Conservation (phyloP, 257 asterid genomes). For the Capsicum baccatum region DNA sequence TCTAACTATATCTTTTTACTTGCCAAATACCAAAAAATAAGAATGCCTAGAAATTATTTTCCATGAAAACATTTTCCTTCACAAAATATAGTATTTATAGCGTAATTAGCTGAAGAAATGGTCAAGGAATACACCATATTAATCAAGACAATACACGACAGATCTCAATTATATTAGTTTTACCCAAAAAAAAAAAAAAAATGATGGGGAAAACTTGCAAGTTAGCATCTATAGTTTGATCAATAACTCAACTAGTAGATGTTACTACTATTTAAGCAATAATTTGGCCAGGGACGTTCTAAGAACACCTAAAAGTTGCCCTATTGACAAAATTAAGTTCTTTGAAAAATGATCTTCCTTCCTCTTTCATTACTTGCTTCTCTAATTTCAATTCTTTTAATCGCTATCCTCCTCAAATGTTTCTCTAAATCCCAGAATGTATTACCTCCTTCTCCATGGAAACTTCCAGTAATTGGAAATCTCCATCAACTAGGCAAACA, state of each 20-base stretch:
- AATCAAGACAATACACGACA: neutral
- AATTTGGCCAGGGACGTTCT: too few relatives aligned
- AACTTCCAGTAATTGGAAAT: slow-evolving; percentile 55
- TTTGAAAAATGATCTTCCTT: neutral
- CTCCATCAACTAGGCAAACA: slow-evolving; percentile 46
- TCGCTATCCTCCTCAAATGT: slow-evolving; percentile 34
- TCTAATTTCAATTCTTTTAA: neutral
- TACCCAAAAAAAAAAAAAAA: neutral
- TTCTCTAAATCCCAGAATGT: slow-evolving; percentile 21
- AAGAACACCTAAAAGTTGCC: too few relatives aligned
- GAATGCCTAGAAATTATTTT: too few relatives aligned
- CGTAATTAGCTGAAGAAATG: neutral
- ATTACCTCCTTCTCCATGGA: slow-evolving; percentile 51
- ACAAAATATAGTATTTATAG: neutral
- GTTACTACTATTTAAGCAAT: too few relatives aligned
- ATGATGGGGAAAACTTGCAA: neutral
- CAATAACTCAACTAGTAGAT: neutral
- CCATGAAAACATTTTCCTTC: too few relatives aligned
- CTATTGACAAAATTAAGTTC: too few relatives aligned
- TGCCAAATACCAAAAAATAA: too few relatives aligned
- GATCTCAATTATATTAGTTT: neutral
- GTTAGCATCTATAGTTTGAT: neutral
- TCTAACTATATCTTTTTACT: too few relatives aligned
- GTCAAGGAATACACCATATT: neutral
- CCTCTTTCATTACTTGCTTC: neutral